Conservation (phyloP, 2,329 filamentous ascomycete species). For the Colletotrichum sp. region DNA sequence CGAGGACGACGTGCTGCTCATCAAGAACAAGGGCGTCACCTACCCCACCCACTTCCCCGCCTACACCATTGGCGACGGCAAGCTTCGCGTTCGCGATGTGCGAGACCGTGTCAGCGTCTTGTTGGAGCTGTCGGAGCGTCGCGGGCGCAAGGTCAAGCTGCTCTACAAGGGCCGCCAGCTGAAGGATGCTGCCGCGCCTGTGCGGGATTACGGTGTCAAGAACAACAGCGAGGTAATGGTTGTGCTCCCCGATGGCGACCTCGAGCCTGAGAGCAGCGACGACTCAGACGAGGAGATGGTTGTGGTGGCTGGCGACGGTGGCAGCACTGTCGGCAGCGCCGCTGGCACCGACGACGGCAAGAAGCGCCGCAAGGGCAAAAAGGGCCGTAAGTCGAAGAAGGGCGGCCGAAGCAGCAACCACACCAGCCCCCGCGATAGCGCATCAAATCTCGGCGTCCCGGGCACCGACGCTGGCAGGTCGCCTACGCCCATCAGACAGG, state of each 20-base stretch:
- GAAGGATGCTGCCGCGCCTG: constrained; percentile 65
- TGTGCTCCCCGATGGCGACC: constrained; percentile 48
- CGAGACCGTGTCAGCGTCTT: constrained; percentile 71
- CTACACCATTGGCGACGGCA: constrained; percentile 77
- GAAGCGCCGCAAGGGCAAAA: constrained; percentile 39
- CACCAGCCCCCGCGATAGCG: constrained; percentile 48
- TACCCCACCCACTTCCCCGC: constrained; percentile 77
- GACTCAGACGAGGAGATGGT: constrained; percentile 49
- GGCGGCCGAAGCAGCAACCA: constrained; percentile 37
- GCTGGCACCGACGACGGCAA: constrained; percentile 34
- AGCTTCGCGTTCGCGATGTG: constrained; percentile 70
- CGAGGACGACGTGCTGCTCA: constrained; percentile 74
- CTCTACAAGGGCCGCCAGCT: constrained; percentile 76
- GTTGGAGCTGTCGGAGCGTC: constrained; percentile 64
- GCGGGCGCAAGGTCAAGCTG: constrained; percentile 64
- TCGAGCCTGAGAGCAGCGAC: constrained; percentile 36
- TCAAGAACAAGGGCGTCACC: constrained; percentile 70
- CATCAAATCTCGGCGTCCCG: constrained; percentile 38
- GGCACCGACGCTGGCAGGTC: constrained; percentile 38
- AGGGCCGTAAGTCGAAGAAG: constrained; percentile 33
- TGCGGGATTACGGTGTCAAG: constrained; percentile 66
- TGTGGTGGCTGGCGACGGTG: constrained; percentile 47
- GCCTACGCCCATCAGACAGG: constrained; percentile 38
- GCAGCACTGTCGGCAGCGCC: constrained; percentile 33
- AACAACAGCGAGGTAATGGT: constrained; percentile 65